Evolutionary conservation across 495 filamentous ascomycete species (phyloP).

Genomic region (Letharia columbiana): DNA sequence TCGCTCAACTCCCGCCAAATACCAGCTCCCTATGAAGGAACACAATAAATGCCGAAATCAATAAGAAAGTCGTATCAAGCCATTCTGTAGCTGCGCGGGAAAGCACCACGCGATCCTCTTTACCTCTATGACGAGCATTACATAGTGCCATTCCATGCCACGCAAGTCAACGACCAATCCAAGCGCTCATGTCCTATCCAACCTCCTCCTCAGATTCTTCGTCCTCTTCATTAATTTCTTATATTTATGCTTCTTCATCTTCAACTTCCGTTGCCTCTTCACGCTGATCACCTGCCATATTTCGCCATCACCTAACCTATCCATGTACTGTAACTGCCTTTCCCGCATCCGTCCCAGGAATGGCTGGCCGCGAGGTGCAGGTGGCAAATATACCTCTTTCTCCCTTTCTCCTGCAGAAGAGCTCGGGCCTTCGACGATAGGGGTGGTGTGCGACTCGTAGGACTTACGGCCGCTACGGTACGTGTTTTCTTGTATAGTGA

Average conservation of each 20-base stretch:
- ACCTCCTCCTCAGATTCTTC: constrained; percentile 76
- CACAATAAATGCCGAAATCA: neutral
- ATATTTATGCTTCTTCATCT: constrained; percentile 99
- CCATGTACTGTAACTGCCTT: constrained; percentile 15
- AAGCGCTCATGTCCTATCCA: constrained; percentile 49
- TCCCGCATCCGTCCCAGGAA: constrained; percentile 19
- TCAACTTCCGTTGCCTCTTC: constrained; percentile 75
- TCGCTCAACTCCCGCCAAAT: neutral
- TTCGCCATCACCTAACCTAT: constrained; percentile 18
- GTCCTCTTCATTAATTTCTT: constrained; percentile 97
- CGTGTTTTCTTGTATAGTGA: constrained; percentile 73
- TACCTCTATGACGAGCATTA: neutral
- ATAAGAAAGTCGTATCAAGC: neutral
- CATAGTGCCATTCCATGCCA: neutral
- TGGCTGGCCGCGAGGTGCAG: constrained; percentile 13
- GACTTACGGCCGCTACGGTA: constrained; percentile 59
- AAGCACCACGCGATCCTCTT: neutral
- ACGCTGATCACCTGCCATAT: constrained; percentile 67
- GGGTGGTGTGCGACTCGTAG: constrained; percentile 35
- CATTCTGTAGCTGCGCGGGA: neutral
- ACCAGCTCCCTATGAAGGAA: neutral
- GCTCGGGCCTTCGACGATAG: constrained; percentile 15
- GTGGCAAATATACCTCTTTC: constrained; percentile 1
- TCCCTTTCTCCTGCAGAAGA: neutral
- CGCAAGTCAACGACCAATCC: neutral